phyloP scores from a whole-genome alignment of 2,329 filamentous ascomycete genomes.

The Phaeosphaeria sp. region DNA sequence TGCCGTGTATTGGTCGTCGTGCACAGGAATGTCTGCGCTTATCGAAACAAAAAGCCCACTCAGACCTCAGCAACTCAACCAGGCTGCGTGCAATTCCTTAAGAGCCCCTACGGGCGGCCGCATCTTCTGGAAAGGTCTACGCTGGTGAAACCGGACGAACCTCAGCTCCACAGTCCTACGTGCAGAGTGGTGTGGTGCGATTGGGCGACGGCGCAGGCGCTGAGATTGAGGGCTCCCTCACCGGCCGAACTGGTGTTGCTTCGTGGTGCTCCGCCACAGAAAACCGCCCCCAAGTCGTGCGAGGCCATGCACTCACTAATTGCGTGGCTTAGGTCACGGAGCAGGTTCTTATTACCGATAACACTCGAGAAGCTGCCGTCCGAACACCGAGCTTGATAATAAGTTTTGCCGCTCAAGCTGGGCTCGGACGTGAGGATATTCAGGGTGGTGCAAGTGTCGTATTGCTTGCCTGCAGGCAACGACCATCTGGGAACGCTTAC shows the following conservation, averaged over 20 bases:
- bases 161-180: slow-evolving; percentile 17
- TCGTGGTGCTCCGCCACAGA: slow-evolving; percentile 19
- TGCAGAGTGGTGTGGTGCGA: slow-evolving; percentile 15
- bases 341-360: slow-evolving; percentile 7
- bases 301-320: slow-evolving; percentile 2
- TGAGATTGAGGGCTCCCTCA: not conserved
- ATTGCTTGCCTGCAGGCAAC: not conserved
- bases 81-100: slow-evolving; percentile 8
- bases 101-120: slow-evolving; percentile 12
- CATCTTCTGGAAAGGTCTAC: slow-evolving; percentile 9
- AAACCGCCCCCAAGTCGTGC: slow-evolving; percentile 10
- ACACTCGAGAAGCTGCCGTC: not conserved
- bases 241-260: slow-evolving; percentile 15
- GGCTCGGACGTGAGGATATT: not conserved
- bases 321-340: not conserved
- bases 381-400: not conserved
- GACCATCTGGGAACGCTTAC: not conserved
- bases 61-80: not conserved
- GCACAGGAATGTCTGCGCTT: not conserved
- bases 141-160: slow-evolving; percentile 19
- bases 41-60: not conserved
- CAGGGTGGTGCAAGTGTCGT: not conserved
- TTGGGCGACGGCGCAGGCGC: slow-evolving; percentile 21
- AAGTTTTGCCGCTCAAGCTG: not conserved
- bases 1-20: not conserved